Base-by-base conservation (phyloP, 2,329 filamentous ascomycete genomes). In the Microdochium bolleyi region DNA sequence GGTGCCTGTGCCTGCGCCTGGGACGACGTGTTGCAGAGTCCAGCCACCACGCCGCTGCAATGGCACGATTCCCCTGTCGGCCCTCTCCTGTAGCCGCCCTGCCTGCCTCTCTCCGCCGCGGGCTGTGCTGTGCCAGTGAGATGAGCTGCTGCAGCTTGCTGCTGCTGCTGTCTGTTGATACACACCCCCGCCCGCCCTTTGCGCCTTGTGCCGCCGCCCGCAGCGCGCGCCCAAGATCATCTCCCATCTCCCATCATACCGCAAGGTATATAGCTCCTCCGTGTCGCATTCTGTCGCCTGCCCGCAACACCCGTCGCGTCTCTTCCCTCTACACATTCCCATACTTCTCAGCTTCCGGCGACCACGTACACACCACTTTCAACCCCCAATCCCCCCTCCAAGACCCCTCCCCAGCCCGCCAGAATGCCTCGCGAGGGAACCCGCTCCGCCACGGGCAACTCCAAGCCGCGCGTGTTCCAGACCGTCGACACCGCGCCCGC, bases 361-460 rank as follows among this genome's bases (percentile, higher is more conserved):
- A 55, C 48, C 37, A 32, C 25, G 22, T 30, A 19, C 55, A 19
- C 30, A 30, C 13, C 46, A 51, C 48, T 52, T 50, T 55, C 53
- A 30, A n/a, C n/a, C 27, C 32, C 24, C 21, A 25, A 50, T 30
- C 27, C 9, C 13, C 22, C 52, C n/a, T n/a, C n/a, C n/a, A n/a
- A n/a, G n/a, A n/a, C n/a, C n/a, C 41, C 24, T 2, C 49, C 54
- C 14, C 53, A 49, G 10, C 24, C 54, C 54, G 24, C 46, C 56
- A 58, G 59, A 54, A 78, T 78, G 75, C 66, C 71, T 59, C 74
- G 74, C 62, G 75, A 77, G 70, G 74, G 74, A 58, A 78, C 75
- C 52, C 74, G 75, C 64, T 79, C 77, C 50, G 66, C 68, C 60
- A 79, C 76, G 34, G 76, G 76, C 71, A 73, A 76, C 68, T 73